A percentile compares a stretch with the other conserved stretches of the same genome.
phyloP scores from a whole-genome alignment of 148 eudicot genomes.

The Selenicereus undatus region DNA sequence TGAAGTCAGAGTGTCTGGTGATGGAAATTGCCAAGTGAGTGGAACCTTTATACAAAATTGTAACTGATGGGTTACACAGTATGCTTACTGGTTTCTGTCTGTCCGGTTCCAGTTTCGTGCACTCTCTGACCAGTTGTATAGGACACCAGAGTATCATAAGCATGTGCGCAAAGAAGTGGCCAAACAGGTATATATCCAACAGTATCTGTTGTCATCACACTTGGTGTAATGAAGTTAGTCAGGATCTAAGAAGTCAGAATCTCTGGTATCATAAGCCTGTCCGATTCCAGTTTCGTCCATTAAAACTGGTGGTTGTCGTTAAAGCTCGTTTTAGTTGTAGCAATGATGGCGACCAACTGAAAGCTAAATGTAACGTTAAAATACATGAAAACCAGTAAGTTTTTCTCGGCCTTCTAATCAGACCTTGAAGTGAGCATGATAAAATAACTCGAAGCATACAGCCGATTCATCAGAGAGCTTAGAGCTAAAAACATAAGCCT shows the following conservation, averaged over 20 bases:
- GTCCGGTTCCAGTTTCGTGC: slow-evolving; percentile 74
- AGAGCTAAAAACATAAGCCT: background rate
- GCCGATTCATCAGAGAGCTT: background rate
- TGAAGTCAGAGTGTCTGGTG: slow-evolving; percentile 86
- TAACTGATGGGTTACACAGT: background rate
- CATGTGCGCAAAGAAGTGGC: slow-evolving; percentile 79
- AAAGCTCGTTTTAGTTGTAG: background rate
- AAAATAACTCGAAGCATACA: background rate
- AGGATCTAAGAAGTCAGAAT: too few species aligned
- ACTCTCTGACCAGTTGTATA: slow-evolving; percentile 82
- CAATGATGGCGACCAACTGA: background rate
- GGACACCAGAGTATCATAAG: slow-evolving; percentile 75
- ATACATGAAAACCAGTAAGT: too few species aligned
- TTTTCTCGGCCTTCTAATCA: too few species aligned
- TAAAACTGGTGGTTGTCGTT: background rate
- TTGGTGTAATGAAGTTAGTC: background rate
- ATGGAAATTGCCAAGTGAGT: slow-evolving; percentile 96
- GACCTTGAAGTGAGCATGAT: background rate
- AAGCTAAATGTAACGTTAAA: too few species aligned
- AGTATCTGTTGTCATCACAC: background rate
- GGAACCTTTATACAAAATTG: slow-evolving; percentile 14
- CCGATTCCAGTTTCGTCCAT: too few species aligned
- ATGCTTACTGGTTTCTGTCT: slow-evolving; percentile 16
- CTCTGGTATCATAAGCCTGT: too few species aligned
- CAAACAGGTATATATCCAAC: slow-evolving; percentile 57